These are phyloP conservation scores for Strobilomyces dryophilus DNA, from an alignment of 768 basidiomycete genomes.

Conservation along the genomic window DNA sequence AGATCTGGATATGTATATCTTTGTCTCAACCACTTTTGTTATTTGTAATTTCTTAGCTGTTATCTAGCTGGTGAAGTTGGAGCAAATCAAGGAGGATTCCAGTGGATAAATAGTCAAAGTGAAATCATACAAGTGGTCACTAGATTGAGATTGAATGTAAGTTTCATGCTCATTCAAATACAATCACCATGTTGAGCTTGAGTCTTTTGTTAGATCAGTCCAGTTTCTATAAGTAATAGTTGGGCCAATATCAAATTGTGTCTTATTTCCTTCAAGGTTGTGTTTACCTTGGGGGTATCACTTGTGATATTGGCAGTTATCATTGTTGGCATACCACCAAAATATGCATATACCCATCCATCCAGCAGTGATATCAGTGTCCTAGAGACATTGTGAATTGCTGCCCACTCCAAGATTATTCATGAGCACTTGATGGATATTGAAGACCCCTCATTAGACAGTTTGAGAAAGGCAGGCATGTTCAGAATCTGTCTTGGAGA, in stretches of 20 bases:
- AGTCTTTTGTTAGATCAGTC: constrained; percentile 7
- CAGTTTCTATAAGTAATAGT: constrained; percentile 7
- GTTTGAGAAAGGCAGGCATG: no score
- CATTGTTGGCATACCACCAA: neutral
- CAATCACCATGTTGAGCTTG: neutral
- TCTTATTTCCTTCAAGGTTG: neutral
- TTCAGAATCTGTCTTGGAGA: no score
- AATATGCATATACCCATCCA: neutral
- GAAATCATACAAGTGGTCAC: constrained; percentile 6
- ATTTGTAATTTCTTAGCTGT: neutral
- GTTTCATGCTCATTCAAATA: neutral
- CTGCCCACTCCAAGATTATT: constrained; percentile 2
- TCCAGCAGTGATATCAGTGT: constrained; percentile 8
- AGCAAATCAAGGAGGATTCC: constrained; percentile 4
- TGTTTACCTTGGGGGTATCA: neutral
- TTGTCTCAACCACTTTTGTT: no score
- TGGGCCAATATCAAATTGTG: neutral
- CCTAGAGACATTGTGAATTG: constrained; percentile 13
- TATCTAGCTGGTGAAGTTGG: constrained; percentile 10
- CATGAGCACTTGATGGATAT: neutral
- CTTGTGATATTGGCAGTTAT: neutral
- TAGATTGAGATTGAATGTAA: constrained; percentile 13
- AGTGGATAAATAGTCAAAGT: neutral
- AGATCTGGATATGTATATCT: constrained; percentile 10
- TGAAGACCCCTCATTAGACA: neutral